Evolutionary conservation across 805 yeast species (phyloP), one percentile per base, ranked within the genome.

Genomic region (Candida maris): DNA sequence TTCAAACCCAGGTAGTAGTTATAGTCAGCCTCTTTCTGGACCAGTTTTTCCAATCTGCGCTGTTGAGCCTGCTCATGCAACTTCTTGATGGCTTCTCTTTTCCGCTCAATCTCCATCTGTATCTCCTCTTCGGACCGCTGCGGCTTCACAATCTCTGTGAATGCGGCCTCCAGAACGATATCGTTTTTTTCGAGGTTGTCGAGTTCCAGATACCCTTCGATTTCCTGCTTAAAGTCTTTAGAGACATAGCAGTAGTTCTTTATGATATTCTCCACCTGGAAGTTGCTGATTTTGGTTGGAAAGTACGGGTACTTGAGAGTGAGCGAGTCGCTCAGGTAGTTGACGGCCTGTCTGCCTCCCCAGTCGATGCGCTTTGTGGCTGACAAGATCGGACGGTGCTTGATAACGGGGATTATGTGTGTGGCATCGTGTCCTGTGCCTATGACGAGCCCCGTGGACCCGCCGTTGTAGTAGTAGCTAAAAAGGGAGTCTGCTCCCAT

Each of bases 11-110:
- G 64, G 51, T 81, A 87, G 57, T 89, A 87, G 31, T 72, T 80
- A 45, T 68, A 75, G 52, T 91, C 96, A 47, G 83, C 79, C 48
- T 88, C 88, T 46, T 85, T 83, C 56, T 87, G 87, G 12, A 77
- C 68, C 30, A 86, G 62, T 52, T 85, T 88, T 55, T 91, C 96
- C 7, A 79, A 59, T 38, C 98, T 68, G 46, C 80, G 81, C 52
- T 80, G 82, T 49, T 82, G 88, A 0, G 97, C 97, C 60, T 88
- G 96, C 52, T 86, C 95, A 62, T 93, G 97, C 43, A 94, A 68
- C 46, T 95, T 71, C 45, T 81, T 75, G 6, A 97, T 97, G 44
- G 83, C 84, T 54, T 88, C 96, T 49, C 75, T 73, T 42, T 95
- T 73, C 54, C 82, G 80, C 46, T 83, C 91, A 1, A 89, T 81